Evolutionary conservation across 2,329 filamentous ascomycete genomes (phyloP).

Genomic region (Zymoseptoria ardabiliae): DNA sequence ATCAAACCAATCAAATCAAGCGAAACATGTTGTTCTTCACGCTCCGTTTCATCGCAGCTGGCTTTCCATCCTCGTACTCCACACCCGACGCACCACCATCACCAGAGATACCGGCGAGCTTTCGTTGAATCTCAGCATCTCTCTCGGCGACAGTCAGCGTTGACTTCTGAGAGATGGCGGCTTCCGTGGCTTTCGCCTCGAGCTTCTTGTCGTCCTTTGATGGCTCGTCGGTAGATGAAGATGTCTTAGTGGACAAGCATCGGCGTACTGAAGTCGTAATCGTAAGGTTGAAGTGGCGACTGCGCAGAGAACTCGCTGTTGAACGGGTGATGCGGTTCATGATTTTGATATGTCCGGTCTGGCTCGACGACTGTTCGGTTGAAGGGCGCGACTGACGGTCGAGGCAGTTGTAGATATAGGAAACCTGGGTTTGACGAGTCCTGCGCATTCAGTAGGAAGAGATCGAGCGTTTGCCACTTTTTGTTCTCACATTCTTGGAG

Average conservation of each 20-base stretch:
- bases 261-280: not conserved
- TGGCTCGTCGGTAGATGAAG: not conserved
- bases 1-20: slow-evolving; percentile 45
- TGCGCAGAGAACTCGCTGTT: not conserved
- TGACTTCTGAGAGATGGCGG: slow-evolving; percentile 15
- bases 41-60: slow-evolving; percentile 63
- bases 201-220: slow-evolving; percentile 14
- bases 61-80: slow-evolving; percentile 67
- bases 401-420: not conserved
- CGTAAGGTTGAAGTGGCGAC: not conserved
- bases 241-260: not conserved
- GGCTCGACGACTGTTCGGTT: not conserved
- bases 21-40: slow-evolving; percentile 74
- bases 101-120: slow-evolving; percentile 59
- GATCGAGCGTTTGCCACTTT: not conserved
- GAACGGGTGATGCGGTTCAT: not conserved
- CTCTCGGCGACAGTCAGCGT: slow-evolving; percentile 54
- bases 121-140: slow-evolving; percentile 59
- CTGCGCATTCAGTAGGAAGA: not conserved
- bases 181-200: slow-evolving; percentile 10
- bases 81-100: slow-evolving; percentile 65
- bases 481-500: not conserved
- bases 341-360: not conserved
- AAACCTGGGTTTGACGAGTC: not conserved
- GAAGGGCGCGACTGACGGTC: too few relatives aligned